Evolutionary conservation across 192 early-diverging fungal species (phyloP).

Genomic region (Coemansia furcata): DNA sequence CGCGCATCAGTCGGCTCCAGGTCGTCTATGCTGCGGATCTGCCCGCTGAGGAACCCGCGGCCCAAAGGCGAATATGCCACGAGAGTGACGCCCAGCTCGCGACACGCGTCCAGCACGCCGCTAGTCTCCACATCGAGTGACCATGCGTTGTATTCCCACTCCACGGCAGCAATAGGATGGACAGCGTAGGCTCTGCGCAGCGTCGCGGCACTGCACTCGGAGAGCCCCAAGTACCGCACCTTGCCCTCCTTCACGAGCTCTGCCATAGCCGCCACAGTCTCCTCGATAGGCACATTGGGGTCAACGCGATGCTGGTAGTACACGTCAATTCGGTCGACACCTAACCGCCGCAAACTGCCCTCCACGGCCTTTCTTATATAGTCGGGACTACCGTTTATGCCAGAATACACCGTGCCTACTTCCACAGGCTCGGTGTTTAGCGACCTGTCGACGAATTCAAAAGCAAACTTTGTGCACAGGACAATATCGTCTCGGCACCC

Average conservation of each 20-base stretch:
- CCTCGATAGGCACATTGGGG: slow-evolving; percentile 59
- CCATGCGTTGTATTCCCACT: slow-evolving; percentile 56
- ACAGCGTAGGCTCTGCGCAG: slow-evolving; percentile 66
- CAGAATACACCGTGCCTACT: slow-evolving; percentile 16
- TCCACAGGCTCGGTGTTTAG: background rate
- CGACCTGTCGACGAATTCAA: slow-evolving; percentile 2
- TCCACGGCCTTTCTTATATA: slow-evolving; percentile 53
- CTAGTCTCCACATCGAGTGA: slow-evolving; percentile 61
- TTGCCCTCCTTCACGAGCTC: slow-evolving; percentile 69
- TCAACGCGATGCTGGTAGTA: slow-evolving; percentile 68
- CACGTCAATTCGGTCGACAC: slow-evolving; percentile 59
- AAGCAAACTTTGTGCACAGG: slow-evolving; percentile 63
- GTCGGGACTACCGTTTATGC: slow-evolving; percentile 48
- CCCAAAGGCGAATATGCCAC: slow-evolving; percentile 75
- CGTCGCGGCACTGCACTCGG: slow-evolving; percentile 58
- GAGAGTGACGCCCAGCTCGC: slow-evolving; percentile 70
- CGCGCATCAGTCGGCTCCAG: slow-evolving; percentile 57
- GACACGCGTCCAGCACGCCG: slow-evolving; percentile 65
- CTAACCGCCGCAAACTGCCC: slow-evolving; percentile 53
- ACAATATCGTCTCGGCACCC: slow-evolving; percentile 54
- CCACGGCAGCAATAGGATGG: slow-evolving; percentile 63
- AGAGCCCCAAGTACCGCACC: slow-evolving; percentile 60
- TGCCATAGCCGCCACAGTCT: slow-evolving; percentile 63
- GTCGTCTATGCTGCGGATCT: slow-evolving; percentile 55
- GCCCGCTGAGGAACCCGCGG: slow-evolving; percentile 66